Evolutionary conservation across 306 rosid species (phyloP).

Genomic region (Gleditsia sinensis): DNA sequence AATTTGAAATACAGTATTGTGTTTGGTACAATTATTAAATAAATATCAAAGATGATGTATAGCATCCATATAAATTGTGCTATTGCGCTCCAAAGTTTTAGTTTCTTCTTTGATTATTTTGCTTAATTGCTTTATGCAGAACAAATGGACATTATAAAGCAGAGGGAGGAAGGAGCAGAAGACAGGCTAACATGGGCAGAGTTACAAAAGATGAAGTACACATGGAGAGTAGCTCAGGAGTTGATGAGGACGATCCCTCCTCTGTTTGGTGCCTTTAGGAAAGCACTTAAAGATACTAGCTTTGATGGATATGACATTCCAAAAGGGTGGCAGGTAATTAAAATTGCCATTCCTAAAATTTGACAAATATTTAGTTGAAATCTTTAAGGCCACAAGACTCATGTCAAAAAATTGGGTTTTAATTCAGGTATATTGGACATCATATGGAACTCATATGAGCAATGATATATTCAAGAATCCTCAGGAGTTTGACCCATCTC

Average conservation of each 20-base stretch:
- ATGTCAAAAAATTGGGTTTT: background rate
- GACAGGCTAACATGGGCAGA: conserved; percentile 53
- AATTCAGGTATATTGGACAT: conserved; percentile 48
- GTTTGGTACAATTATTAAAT: too few relatives aligned
- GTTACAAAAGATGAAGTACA: conserved; percentile 58
- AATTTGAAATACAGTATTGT: too few relatives aligned
- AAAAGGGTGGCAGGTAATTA: conserved; percentile 58
- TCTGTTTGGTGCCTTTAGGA: conserved; percentile 52
- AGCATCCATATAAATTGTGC: background rate
- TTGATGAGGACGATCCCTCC: conserved; percentile 56
- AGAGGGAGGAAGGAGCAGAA: conserved; percentile 43
- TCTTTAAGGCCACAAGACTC: background rate
- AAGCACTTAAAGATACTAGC: conserved; percentile 45
- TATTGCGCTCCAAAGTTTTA: background rate
- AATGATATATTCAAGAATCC: conserved; percentile 46
- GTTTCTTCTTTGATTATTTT: background rate
- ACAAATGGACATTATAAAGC: conserved; percentile 50
- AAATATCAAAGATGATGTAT: too few relatives aligned
- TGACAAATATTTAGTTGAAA: background rate
- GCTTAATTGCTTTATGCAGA: conserved; percentile 25
- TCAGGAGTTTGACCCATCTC: conserved; percentile 46
- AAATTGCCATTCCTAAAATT: background rate
- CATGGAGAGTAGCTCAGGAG: conserved; percentile 65
- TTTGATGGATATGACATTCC: conserved; percentile 55
- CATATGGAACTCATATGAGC: conserved; percentile 51